Evolutionary conservation across 2,329 filamentous ascomycete genomes (phyloP), one percentile per base, ranked within the genome.

Genomic region (Calonectria henricotiae): DNA sequence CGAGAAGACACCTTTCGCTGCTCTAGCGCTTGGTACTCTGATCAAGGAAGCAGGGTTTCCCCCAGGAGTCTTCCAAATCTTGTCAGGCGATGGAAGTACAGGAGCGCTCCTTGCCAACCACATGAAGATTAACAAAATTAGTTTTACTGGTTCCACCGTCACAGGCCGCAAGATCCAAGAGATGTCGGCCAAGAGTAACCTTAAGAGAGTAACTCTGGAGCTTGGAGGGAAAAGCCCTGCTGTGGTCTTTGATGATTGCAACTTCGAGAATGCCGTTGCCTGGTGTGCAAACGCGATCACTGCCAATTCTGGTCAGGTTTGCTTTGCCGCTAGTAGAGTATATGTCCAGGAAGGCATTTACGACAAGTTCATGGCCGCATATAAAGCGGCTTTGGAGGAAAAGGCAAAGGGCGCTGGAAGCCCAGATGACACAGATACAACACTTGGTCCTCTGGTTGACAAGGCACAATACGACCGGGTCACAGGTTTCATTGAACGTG

Each of bases 301-400:
- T 84, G 90, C 89, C 67, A 93, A 94, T 75, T 90, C 90, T 0
- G 92, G 92, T 20, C 92, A 94, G 80, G 91, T 94, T 58, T 94
- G 92, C 84, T 93, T 92, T 39, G 93, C 93, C 73, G 91, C 91
- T 6, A 93, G 91, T 0, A 85, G 92, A 3, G 90, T 94, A 9
- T 93, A 93, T 79, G 88, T 94, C 4, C 91, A 91, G 1, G 82
- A 85, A 55, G 78, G 80, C 41, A 86, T 92, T 80, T 90, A 92
- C 73, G 75, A 85, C 23, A 83, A 83, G 9, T 94, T 94, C 75
- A 88, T 93, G 68, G 83, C 85, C 69, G 81, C 82, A 0, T 85
- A 93, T 35, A 81, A 92, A 20, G 84, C 87, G 68, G 90, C 91
- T 72, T 90, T 93, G 84, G 85, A 84, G 81, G 79, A 85, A 54